Evolutionary conservation across 306 rosid genomes (phyloP), one percentile per base, ranked within the genome.

Genomic region (Dalbergia cultrata): DNA sequence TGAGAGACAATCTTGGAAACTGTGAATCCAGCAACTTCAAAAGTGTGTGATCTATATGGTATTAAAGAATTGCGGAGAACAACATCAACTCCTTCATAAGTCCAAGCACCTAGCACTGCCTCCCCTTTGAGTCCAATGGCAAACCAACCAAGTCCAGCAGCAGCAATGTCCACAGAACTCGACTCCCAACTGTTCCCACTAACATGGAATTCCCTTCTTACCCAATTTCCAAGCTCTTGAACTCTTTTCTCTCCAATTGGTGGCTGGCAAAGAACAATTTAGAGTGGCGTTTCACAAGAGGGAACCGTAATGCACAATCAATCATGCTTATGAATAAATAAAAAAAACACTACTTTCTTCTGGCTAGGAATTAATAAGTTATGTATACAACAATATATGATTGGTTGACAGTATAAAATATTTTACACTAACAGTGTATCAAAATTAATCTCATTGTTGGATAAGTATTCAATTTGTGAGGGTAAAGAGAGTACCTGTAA

Each of bases 71-170:
- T 89, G 61, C 97, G 90, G 76, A 85, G 83, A 67, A 91, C 86
- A 80, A 95, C 88, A 19, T 93, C 91, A 3, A 93, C 80, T 49
- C 99, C 98, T 71, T 95, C 96, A 10, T 95, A 95, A 11, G 93
- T 93, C 99, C 98, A 95, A 80, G 81, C 90, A 39, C 98, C 70
- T 43, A 93, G 70, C 12, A 70, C 77, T 13, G 97, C 98, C 58
- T 95, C 93, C 65, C 99, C 99, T 88, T 89, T 90, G 68, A 95
- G 92, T 65, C 99, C 96, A 88, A 93, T 52, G 72, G 94, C 94
- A 90, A 88, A 93, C 98, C 99, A 95, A 26, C 98, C 99, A 61
- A 95, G 91, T 50, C 98, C 99, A 78, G 96, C 86, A 49, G 86
- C 94, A 45, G 97, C 95, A 78, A 90, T 81, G 77, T 93, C 99